Percentiles rank a stretch among this genome's conserved stretches.
Conservation (phyloP, 2,329 filamentous ascomycete species). For the Phaeosphaeriaceae sp. region DNA sequence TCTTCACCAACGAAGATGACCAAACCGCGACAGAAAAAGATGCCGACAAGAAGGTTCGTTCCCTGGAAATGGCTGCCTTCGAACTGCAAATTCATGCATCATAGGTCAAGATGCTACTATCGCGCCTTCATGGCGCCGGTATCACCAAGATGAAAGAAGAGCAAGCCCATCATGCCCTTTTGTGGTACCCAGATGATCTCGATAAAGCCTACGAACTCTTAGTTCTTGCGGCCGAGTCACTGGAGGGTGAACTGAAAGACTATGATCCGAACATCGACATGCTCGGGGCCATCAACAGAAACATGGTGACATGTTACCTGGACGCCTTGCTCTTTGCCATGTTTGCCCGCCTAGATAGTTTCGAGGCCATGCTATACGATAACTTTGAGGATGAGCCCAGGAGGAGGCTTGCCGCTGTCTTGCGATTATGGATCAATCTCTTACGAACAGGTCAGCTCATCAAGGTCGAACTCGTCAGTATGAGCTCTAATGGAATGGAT, state of each 20-base stretch:
- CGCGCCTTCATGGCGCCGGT: constrained; percentile 60
- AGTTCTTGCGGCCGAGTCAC: constrained; percentile 78
- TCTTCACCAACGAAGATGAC: constrained; percentile 67
- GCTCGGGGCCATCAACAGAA: constrained; percentile 84
- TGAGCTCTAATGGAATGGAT: not conserved
- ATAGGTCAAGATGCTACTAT: constrained; percentile 60
- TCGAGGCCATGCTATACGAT: constrained; percentile 88
- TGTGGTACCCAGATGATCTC: constrained; percentile 71
- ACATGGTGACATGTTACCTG: constrained; percentile 90
- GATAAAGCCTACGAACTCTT: constrained; percentile 79
- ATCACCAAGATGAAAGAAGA: constrained; percentile 63
- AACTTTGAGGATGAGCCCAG: constrained; percentile 75
- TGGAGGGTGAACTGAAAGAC: constrained; percentile 76
- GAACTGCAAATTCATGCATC: constrained; percentile 12
- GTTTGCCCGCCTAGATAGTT: constrained; percentile 88
- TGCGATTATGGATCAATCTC: constrained; percentile 94
- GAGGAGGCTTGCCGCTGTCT: constrained; percentile 74
- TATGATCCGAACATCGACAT: constrained; percentile 76
- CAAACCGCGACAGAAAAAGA: constrained; percentile 62
- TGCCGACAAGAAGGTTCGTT: constrained; percentile 57
- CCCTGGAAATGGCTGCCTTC: not conserved
- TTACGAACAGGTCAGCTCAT: constrained; percentile 85
- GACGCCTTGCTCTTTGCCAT: constrained; percentile 93
- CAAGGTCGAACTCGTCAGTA: constrained; percentile 76
- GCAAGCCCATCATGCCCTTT: constrained; percentile 68